phyloP scores from a whole-genome alignment of 2,329 filamentous ascomycete species.

The Diplodia seriata region DNA sequence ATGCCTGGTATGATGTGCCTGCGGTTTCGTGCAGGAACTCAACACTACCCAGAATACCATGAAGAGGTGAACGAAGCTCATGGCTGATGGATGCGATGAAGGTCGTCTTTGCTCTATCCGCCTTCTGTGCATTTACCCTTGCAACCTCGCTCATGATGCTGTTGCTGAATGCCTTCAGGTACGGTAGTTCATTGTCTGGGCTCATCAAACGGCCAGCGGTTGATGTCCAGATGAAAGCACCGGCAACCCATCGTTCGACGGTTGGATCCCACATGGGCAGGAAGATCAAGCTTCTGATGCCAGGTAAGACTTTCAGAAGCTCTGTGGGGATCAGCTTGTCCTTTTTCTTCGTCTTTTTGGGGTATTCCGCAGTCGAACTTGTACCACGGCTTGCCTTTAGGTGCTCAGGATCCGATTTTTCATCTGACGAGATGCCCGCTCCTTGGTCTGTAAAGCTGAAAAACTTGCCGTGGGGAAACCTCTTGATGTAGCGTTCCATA shows the following conservation, averaged over 20 bases:
- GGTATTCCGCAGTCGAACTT: slow-evolving; percentile 4
- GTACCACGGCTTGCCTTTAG: not conserved
- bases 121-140: slow-evolving; percentile 58
- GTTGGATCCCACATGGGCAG: slow-evolving; percentile 31
- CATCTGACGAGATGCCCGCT: slow-evolving; percentile 40
- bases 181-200: slow-evolving; percentile 28
- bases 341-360: slow-evolving; percentile 36
- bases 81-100: slow-evolving; percentile 53
- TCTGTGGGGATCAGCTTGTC: slow-evolving; percentile 45
- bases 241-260: slow-evolving; percentile 28
- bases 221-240: slow-evolving; percentile 29
- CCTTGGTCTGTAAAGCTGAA: slow-evolving; percentile 47
- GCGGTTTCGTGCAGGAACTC: slow-evolving; percentile 36
- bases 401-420: slow-evolving; percentile 33
- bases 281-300: slow-evolving; percentile 29
- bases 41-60: slow-evolving; percentile 29
- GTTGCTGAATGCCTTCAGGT: slow-evolving; percentile 46
- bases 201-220: slow-evolving; percentile 32
- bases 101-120: slow-evolving; percentile 48
- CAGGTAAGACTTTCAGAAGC: slow-evolving; percentile 40
- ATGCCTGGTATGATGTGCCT: slow-evolving; percentile 19
- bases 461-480: slow-evolving; percentile 45
- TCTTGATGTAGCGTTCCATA: slow-evolving; percentile 45
- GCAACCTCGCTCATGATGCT: slow-evolving; percentile 65
- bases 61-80: slow-evolving; percentile 38